Percentiles rank a stretch among this genome's conserved stretches.
These are phyloP conservation scores for Diaporthe helianthi DNA, from an alignment of 2,329 filamentous ascomycete genomes.

Conservation along the genomic window DNA sequence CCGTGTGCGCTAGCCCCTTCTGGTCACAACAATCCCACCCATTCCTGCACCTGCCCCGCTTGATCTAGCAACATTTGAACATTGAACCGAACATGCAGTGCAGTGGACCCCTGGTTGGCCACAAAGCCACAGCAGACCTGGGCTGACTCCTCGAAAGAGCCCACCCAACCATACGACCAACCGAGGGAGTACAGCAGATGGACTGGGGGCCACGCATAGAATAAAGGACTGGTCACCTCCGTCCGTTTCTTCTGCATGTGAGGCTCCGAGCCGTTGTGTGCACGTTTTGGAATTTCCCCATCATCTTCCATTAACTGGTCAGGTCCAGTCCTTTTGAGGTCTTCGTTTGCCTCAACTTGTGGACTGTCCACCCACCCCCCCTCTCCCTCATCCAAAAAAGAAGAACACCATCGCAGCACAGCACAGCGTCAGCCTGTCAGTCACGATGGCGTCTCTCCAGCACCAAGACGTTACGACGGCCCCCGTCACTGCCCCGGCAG, in stretches of 20 bases:
- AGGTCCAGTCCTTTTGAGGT: too few relatives aligned
- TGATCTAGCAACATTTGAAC: conserved; percentile 12
- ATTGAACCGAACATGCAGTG: conserved; percentile 4
- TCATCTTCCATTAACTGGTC: background rate
- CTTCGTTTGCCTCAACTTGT: background rate
- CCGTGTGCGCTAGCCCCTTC: background rate
- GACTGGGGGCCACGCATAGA: background rate
- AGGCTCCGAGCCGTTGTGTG: background rate
- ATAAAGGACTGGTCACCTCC: background rate
- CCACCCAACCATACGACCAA: background rate
- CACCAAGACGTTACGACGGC: conserved; percentile 7
- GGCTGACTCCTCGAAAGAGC: background rate
- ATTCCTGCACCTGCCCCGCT: conserved; percentile 4
- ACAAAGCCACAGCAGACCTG: background rate
- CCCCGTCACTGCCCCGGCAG: conserved; percentile 11
- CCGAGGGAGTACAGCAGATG: background rate
- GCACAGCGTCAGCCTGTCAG: background rate
- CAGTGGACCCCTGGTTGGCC: conserved; percentile 9
- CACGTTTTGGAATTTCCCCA: too few relatives aligned
- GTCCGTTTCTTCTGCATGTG: background rate
- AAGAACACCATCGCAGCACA: too few relatives aligned
- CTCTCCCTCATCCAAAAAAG: too few relatives aligned
- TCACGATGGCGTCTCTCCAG: conserved; percentile 18
- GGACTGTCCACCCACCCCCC: background rate
- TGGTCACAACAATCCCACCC: background rate